Conservation (phyloP, 805 yeast genomes). For the Priceomyces fermenticarens region DNA sequence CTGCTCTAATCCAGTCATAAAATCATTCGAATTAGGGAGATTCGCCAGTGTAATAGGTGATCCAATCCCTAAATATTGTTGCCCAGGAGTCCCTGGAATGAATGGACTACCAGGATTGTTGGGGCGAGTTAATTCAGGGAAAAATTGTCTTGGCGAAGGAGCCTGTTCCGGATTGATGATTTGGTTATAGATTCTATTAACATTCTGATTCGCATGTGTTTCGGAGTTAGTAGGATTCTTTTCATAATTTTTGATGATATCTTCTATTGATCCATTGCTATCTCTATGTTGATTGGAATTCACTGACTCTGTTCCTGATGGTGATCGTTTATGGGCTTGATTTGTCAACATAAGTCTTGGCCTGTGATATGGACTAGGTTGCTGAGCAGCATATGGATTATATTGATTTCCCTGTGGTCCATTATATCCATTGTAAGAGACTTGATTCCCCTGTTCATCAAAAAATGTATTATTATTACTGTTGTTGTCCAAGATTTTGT, state of each 20-base stretch:
- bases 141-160: slow-evolving; percentile 31
- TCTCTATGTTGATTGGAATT: slow-evolving; percentile 6
- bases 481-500: slow-evolving; percentile 42
- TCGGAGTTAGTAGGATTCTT: slow-evolving; percentile 13
- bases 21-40: slow-evolving; percentile 11
- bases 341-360: slow-evolving; percentile 42
- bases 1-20: slow-evolving; percentile 41
- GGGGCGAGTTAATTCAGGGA: slow-evolving; percentile 26
- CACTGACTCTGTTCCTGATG: slow-evolving; percentile 5
- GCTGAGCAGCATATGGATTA: slow-evolving; percentile 6
- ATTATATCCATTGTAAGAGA: slow-evolving; percentile 10
- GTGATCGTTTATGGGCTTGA: slow-evolving; percentile 26
- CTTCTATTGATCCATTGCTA: slow-evolving; percentile 22
- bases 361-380: slow-evolving; percentile 20
- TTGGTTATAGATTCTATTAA: slow-evolving; percentile 31
- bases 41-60: slow-evolving; percentile 1
- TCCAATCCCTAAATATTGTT: slow-evolving; percentile 1
- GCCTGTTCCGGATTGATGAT: slow-evolving; percentile 21
- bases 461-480: slow-evolving; percentile 14
- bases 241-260: slow-evolving; percentile 25
- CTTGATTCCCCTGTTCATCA: slow-evolving; percentile 16
- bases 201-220: slow-evolving; percentile 12
- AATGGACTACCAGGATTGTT: slow-evolving; percentile 3
- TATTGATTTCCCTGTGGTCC: slow-evolving; percentile 4
- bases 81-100: slow-evolving; percentile 5